Evolutionary conservation across 1,139 yeast species (phyloP), one percentile per base, ranked within the genome.

Genomic region (Hemisphaericaspora xylanilytica): DNA sequence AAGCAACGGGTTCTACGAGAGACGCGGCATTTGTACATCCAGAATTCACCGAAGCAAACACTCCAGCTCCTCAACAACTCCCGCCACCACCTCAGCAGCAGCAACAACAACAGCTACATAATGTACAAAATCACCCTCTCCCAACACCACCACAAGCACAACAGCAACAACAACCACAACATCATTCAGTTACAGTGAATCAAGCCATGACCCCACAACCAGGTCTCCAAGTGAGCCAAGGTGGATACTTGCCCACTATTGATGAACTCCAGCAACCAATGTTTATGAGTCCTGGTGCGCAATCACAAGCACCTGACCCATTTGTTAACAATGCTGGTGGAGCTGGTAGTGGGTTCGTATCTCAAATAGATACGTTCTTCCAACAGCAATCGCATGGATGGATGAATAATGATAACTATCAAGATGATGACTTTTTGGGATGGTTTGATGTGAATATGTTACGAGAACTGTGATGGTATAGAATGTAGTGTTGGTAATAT

Each of bases 301-400:
- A 24, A 9, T 27, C 21, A 14, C 28, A 29, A 13, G 11, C 26
- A 11, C 30, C 35, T 17, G 36, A 18, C 17, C 29, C 32, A 20
- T 12, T 5, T 10, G 18, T 5, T 20, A 15, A 26, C n/a, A 32
- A 10, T 6, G 25, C 29, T 15, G 36, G 13, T 6, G 25, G n/a
- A 5, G 20, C 14, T 13, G 46, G 38, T n/a, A 45, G 49, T 37
- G 59, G 56, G 3, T 63, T 63, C 38, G 61, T 67, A 3, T 64
- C 73, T 45, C 76, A 73, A 55, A 60, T 78, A 51, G 81, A 76
- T 50, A 67, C 64, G 22, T 75, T 82, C 59, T 75, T 85, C 70
- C 87, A 82, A 56, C 89, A 84, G 61, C 96, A 87, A 53, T 83
- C 89, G 16, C 78, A 81, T 36, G 90, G 88, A 24, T 87, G 96